Percentiles rank a stretch among this genome's conserved stretches.
These are phyloP conservation scores for Phytophthora cryptogea DNA, from an alignment of 352 stramenopile species.

Conservation along the genomic window DNA sequence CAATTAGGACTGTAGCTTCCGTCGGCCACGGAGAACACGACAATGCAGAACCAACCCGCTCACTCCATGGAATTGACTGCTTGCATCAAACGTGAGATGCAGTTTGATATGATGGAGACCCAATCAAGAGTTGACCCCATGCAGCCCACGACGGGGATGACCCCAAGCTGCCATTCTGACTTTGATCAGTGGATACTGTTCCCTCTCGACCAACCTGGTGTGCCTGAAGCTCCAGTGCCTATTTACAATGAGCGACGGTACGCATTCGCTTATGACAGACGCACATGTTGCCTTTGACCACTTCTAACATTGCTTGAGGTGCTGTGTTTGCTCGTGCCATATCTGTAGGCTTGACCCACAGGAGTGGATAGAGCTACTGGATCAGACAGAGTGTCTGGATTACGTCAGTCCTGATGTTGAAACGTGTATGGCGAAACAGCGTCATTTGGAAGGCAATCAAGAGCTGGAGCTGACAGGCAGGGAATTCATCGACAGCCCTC, in stretches of 20 bases:
- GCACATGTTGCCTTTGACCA: not conserved
- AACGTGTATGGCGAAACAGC: conserved; percentile 41
- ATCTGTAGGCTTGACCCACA: conserved; percentile 25
- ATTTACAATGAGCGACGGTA: conserved; percentile 31
- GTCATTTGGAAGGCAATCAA: conserved; percentile 49
- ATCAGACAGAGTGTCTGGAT: conserved; percentile 42
- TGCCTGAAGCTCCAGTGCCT: conserved; percentile 14
- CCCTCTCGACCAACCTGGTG: conserved; percentile 16
- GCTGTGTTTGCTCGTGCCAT: not conserved
- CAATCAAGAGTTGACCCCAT: conserved; percentile 17
- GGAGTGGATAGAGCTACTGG: conserved; percentile 69
- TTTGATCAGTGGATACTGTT: conserved; percentile 25
- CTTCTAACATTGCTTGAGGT: conserved; percentile 3
- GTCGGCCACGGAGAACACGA: conserved; percentile 17
- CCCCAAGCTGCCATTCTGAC: conserved; percentile 24
- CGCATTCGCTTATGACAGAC: not conserved
- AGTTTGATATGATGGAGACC: conserved; percentile 11
- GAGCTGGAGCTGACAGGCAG: conserved; percentile 64
- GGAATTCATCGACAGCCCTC: conserved; percentile 69
- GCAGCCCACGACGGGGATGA: conserved; percentile 30
- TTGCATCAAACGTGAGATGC: conserved; percentile 10
- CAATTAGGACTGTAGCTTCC: not conserved
- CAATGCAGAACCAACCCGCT: not conserved
- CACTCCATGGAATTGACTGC: conserved; percentile 2
- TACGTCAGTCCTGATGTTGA: conserved; percentile 78